Evolutionary conservation across 805 yeast genomes (phyloP), one percentile per base, ranked within the genome.

Genomic region (Ogataea pini): DNA sequence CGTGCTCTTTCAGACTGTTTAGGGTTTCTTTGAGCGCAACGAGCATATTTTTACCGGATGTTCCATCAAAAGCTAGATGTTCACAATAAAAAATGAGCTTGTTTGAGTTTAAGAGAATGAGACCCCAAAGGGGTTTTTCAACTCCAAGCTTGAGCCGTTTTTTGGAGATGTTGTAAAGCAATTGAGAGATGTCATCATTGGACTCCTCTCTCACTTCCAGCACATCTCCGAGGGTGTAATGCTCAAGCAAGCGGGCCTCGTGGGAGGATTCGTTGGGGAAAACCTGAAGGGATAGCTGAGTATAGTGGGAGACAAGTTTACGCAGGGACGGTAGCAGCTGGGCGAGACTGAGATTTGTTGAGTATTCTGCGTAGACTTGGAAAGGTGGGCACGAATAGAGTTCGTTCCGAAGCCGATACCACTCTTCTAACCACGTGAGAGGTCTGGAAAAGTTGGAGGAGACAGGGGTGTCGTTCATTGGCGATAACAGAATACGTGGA

Each of bases 41-140:
- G 27, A 49, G 71, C 50, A 71, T 67, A 37, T 52, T 54, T 14
- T 49, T 46, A 2, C 68, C 71, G 13, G 70, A 58, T 13, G 58
- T 58, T 2, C 74, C 76, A 52, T 71, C 75, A 36, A 64, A 61
- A 9, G 67, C 47, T 3, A 61, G 22, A 47, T 64, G 73, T 20
- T 69, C 68, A 46, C 61, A 64, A 19, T 42, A 43, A 31, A 70
- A 56, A 8, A 59, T 16, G 29, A 59, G 31, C 2, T 48, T 47
- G 19, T 47, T 47, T 3, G 50, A 34, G 19, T 54, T 55, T 3
- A 55, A 29, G n/a, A 57, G 40, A 6, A 49, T 36, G 7, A 61
- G 36, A 27, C 48, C 51, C 67, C 67, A 64, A 16, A 59, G 14
- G 24, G 65, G 64, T 14, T 34, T 28, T 3, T 44, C 25, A 5